phyloP scores from a whole-genome alignment of 139 green algal species.

The Pleodorina starrii region DNA sequence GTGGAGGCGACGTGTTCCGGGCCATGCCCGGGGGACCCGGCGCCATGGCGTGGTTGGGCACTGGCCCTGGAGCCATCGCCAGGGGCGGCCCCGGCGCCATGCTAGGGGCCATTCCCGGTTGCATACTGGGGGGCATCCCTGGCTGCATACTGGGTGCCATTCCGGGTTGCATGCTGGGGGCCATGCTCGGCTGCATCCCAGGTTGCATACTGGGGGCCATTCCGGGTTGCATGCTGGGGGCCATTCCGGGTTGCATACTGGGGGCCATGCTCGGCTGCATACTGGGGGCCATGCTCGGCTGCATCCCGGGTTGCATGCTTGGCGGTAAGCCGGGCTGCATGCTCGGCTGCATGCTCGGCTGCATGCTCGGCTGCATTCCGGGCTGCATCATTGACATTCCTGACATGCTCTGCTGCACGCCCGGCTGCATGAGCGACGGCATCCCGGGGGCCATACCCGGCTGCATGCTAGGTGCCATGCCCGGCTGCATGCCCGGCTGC shows the following conservation, averaged over 20 bases:
- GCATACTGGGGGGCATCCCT: neutral
- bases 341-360: neutral
- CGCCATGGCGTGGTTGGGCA: neutral
- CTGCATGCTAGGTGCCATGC: neutral
- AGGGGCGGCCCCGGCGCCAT: conserved; percentile 3
- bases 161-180: neutral
- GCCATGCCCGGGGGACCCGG: neutral
- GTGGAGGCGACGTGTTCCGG: neutral
- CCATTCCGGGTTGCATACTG: neutral
- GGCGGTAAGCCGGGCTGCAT: neutral
- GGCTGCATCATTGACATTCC: too few species aligned
- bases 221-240: too few species aligned
- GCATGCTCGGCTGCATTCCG: neutral
- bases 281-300: neutral
- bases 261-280: neutral
- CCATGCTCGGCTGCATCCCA: neutral
- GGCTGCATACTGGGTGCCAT: conserved; percentile 4
- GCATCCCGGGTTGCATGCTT: neutral
- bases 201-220: neutral
- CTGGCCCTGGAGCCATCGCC: neutral
- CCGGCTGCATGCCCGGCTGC: conserved; percentile 5
- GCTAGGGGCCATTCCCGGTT: neutral
- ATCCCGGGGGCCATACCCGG: neutral
- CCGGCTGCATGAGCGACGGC: neutral
- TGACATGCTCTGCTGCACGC: neutral